Percentiles rank a stretch among this genome's conserved stretches.
phyloP scores from a whole-genome alignment of 306 rosid genomes.

The Fragaria vesca region DNA sequence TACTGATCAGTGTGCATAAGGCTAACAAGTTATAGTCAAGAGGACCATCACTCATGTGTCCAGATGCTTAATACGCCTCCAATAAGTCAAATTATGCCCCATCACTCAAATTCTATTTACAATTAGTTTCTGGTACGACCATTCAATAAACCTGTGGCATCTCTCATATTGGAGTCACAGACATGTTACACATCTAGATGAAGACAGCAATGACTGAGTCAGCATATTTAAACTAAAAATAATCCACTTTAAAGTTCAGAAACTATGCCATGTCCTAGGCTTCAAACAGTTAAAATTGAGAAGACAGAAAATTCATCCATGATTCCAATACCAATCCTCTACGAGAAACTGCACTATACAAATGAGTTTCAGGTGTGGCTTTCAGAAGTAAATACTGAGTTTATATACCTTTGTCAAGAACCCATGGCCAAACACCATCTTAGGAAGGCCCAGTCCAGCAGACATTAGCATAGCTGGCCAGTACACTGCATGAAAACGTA shows the following conservation, averaged over 20 bases:
- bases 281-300: neutral
- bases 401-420: slow-evolving; percentile 85
- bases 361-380: neutral
- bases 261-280: slow-evolving; percentile 7
- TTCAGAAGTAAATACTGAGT: slow-evolving; percentile 23
- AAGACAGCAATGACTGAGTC: neutral
- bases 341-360: slow-evolving; percentile 3
- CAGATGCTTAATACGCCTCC: neutral
- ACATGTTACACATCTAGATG: neutral
- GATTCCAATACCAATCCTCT: slow-evolving; percentile 18
- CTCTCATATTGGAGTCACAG: neutral
- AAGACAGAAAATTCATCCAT: neutral
- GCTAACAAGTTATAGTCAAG: neutral
- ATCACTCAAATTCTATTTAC: neutral
- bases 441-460: slow-evolving; percentile 87
- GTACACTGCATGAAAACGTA: slow-evolving; percentile 94
- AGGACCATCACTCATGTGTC: neutral
- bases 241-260: neutral
- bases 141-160: slow-evolving; percentile 8
- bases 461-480: slow-evolving; percentile 99
- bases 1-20: neutral
- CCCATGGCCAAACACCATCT: slow-evolving; percentile 96
- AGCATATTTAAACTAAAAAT: neutral
- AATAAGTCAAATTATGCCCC: neutral
- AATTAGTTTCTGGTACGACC: slow-evolving; percentile 8